Conservation (phyloP, 2,329 filamentous ascomycete species). For the Penicillium brasilianum region DNA sequence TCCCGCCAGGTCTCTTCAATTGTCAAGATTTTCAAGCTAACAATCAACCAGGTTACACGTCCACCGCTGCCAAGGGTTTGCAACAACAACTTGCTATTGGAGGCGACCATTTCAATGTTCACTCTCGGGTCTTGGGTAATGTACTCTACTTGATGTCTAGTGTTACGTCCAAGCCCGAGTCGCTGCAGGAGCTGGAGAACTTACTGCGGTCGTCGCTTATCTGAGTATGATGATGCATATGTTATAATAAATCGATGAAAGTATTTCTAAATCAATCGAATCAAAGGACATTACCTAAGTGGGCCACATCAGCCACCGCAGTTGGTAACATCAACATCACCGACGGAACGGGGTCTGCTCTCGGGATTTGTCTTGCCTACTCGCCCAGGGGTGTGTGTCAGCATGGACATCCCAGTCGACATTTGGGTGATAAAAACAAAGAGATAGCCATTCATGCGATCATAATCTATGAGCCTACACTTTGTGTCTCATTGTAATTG, state of each 20-base stretch:
- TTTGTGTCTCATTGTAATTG: background rate
- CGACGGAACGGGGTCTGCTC: background rate
- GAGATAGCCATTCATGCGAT: background rate
- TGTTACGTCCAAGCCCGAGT: slow-evolving; percentile 53
- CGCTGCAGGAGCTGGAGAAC: slow-evolving; percentile 48
- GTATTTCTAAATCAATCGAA: no score
- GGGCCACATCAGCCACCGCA: background rate
- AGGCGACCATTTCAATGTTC: slow-evolving; percentile 53
- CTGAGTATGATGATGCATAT: slow-evolving; percentile 9
- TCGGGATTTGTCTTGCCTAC: slow-evolving; percentile 1
- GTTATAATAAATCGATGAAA: background rate
- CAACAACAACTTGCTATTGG: slow-evolving; percentile 55
- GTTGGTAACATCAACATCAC: background rate
- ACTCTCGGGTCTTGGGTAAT: slow-evolving; percentile 65
- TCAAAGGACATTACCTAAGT: no score
- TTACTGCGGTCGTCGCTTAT: slow-evolving; percentile 45
- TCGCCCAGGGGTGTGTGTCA: background rate
- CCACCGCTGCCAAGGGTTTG: slow-evolving; percentile 59
- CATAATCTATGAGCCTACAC: background rate
- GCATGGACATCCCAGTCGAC: no score
- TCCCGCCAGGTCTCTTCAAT: slow-evolving; percentile 5
- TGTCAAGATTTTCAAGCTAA: background rate
- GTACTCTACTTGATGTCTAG: slow-evolving; percentile 67
- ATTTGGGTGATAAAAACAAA: background rate
- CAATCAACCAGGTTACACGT: slow-evolving; percentile 57